phyloP scores from a whole-genome alignment of 2,329 filamentous ascomycete genomes.

The Davidsoniella eucalypti region DNA sequence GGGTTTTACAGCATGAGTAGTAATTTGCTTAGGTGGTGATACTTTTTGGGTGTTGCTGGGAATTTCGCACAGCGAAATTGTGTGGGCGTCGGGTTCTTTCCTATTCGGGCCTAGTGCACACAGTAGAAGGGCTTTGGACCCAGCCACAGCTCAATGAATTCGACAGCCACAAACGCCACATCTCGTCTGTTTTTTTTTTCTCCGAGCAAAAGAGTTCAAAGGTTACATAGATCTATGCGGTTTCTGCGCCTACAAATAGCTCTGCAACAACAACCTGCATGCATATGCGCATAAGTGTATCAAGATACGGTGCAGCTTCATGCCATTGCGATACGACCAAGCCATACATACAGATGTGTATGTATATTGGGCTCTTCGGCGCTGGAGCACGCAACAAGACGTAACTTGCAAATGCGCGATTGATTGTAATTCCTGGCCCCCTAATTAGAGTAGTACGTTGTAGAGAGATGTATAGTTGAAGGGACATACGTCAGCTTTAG shows the following conservation, averaged over 20 bases:
- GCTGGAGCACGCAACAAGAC: too few species aligned
- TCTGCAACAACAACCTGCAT: background rate
- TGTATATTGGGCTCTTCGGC: too few species aligned
- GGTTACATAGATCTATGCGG: too few species aligned
- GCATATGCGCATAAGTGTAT: background rate
- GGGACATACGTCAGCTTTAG: too few species aligned
- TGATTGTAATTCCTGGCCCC: too few species aligned
- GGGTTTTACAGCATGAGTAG: slow-evolving; percentile 1
- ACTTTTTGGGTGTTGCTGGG: slow-evolving; percentile 8
- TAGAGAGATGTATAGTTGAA: too few species aligned
- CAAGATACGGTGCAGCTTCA: background rate
- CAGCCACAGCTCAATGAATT: background rate
- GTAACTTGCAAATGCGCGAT: too few species aligned
- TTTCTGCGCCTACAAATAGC: background rate
- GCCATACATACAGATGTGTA: background rate
- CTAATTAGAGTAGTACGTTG: too few species aligned
- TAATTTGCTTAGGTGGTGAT: slow-evolving; percentile 11
- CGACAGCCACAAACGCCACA: too few species aligned
- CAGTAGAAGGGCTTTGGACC: slow-evolving; percentile 11
- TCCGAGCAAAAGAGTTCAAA: background rate
- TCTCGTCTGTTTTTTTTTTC: too few species aligned
- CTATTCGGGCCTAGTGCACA: slow-evolving; percentile 12
- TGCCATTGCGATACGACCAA: background rate
- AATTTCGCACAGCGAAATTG: slow-evolving; percentile 12
- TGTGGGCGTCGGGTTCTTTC: slow-evolving; percentile 10